Conservation (phyloP, 805 yeast species). For the Blastobotrys peoriensis region DNA sequence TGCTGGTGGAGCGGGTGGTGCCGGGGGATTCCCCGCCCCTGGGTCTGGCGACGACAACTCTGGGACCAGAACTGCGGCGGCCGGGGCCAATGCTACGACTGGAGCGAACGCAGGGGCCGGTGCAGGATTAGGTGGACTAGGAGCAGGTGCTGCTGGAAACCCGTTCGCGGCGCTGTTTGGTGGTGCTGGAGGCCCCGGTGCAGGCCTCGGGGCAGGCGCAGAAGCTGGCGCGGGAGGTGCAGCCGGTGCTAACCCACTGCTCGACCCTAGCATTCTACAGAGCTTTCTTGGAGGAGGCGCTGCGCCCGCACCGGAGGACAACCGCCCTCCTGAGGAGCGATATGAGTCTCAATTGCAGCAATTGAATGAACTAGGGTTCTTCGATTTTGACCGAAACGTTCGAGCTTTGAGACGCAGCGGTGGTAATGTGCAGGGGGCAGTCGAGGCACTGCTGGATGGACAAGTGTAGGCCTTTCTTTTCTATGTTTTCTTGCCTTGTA, state of each 20-base stretch:
- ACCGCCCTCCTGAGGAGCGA: constrained; percentile 74
- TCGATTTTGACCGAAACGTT: constrained; percentile 87
- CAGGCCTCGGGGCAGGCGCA: constrained; percentile 20
- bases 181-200: constrained; percentile 31
- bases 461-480: constrained; percentile 32
- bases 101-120: background rate
- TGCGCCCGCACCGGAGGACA: constrained; percentile 44
- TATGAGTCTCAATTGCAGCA: constrained; percentile 68
- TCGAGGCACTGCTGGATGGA: constrained; percentile 75
- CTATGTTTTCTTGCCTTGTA: background rate
- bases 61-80: background rate
- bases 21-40: constrained; percentile 19
- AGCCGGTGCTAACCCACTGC: constrained; percentile 12
- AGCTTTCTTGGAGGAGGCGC: constrained; percentile 14
- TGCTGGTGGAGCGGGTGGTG: constrained; percentile 24
- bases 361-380: constrained; percentile 78
- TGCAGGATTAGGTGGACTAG: background rate
- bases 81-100: constrained; percentile 2
- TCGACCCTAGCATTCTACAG: constrained; percentile 8
- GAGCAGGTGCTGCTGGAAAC: constrained; percentile 11
- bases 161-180: constrained; percentile 44
- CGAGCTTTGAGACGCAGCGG: constrained; percentile 91
- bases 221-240: constrained; percentile 8
- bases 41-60: constrained; percentile 2
- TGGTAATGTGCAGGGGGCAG: constrained; percentile 95